Percentiles rank a stretch among this genome's conserved stretches.
Evolutionary conservation across 257 asterid genomes (phyloP).

Genomic region (Ilex asprella): DNA sequence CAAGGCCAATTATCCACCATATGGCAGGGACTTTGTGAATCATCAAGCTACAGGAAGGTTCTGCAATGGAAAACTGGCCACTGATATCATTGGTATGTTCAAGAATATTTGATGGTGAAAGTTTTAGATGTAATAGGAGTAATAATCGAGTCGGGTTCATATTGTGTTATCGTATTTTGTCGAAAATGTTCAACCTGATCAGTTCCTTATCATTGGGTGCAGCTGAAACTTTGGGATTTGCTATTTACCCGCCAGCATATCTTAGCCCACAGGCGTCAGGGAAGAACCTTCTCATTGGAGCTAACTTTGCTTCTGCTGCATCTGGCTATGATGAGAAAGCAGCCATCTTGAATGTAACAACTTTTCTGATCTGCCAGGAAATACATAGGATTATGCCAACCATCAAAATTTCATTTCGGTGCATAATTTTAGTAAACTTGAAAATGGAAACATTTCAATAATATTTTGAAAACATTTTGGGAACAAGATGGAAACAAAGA

Average conservation of each 20-base stretch:
- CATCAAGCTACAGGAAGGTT: constrained; percentile 77
- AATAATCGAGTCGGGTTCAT: no score
- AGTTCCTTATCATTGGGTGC: no score
- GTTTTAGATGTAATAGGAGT: no score
- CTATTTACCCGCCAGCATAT: constrained; percentile 60
- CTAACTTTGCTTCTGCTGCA: constrained; percentile 64
- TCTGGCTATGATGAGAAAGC: constrained; percentile 44
- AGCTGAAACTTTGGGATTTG: constrained; percentile 86
- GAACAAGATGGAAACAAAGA: no score
- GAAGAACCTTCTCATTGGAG: constrained; percentile 63
- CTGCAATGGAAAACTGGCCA: constrained; percentile 82
- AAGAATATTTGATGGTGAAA: no score
- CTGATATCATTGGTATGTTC: constrained; percentile 70
- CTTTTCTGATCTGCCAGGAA: not conserved
- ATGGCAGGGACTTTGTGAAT: constrained; percentile 63
- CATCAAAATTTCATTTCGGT: no score
- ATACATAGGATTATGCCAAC: no score
- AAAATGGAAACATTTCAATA: no score
- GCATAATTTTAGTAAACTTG: no score
- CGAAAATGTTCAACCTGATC: no score
- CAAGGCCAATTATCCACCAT: constrained; percentile 83
- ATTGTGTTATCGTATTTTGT: not conserved
- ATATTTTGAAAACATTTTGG: no score
- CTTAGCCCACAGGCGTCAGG: constrained; percentile 95
- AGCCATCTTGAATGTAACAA: constrained; percentile 47